Conservation (phyloP, 2,329 filamentous ascomycete species). For the Alternaria brassicicola region DNA sequence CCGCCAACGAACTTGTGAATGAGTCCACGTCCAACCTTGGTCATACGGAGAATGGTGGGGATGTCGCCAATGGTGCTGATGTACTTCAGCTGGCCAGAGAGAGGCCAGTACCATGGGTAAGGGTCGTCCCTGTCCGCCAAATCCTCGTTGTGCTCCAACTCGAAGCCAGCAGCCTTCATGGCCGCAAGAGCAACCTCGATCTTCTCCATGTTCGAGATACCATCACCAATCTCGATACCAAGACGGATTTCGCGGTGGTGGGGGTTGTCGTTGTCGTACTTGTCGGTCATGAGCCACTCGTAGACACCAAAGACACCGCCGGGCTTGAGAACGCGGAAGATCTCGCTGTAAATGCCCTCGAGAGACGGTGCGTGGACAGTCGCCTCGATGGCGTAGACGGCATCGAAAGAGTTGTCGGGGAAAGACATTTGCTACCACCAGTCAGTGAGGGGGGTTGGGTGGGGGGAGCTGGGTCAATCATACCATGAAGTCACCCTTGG, state of each 20-base stretch:
- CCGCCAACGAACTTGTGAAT: conserved; percentile 78
- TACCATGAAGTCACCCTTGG: conserved; percentile 97
- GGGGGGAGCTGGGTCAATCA: conserved; percentile 9
- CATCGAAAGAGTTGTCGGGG: conserved; percentile 88
- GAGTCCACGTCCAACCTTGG: conserved; percentile 75
- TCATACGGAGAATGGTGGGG: conserved; percentile 87
- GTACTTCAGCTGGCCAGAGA: conserved; percentile 84
- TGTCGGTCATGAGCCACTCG: conserved; percentile 98
- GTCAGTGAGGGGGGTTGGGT: conserved; percentile 6
- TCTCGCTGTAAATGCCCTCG: conserved; percentile 91
- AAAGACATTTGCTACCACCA: conserved; percentile 82
- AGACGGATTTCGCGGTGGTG: conserved; percentile 89
- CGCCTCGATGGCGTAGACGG: conserved; percentile 95
- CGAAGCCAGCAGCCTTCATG: conserved; percentile 86
- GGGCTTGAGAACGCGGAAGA: conserved; percentile 93
- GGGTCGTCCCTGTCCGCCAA: conserved; percentile 76
- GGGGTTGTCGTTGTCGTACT: conserved; percentile 87
- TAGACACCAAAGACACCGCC: conserved; percentile 96
- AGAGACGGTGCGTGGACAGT: conserved; percentile 92
- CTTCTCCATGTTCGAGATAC: conserved; percentile 97
- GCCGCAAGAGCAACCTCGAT: conserved; percentile 80
- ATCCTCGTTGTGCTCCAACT: conserved; percentile 83
- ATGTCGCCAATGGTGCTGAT: conserved; percentile 80
- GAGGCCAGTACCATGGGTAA: conserved; percentile 92
- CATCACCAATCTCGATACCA: conserved; percentile 93